phyloP scores from a whole-genome alignment of 2,329 filamentous ascomycete genomes.

The Pseudogymnoascus sp. region DNA sequence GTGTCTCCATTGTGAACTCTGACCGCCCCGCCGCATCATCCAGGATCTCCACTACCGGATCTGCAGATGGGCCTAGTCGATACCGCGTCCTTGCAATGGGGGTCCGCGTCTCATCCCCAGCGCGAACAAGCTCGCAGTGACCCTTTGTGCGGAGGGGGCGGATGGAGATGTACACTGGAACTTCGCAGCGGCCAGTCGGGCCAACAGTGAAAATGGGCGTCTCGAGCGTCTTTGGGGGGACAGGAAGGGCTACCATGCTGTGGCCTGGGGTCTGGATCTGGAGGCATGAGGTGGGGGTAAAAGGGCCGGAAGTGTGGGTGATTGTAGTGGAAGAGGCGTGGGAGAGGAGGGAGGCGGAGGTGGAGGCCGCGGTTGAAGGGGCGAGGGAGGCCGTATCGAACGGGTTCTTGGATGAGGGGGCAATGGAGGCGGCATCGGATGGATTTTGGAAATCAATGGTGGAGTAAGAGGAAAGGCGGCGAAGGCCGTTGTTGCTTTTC shows the following conservation, averaged over 20 bases:
- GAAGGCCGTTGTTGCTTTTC: neutral
- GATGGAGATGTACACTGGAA: conserved; percentile 45
- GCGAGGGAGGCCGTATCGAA: conserved; percentile 8
- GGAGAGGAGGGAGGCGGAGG: neutral
- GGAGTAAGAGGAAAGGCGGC: conserved; percentile 2
- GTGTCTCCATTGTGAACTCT: conserved; percentile 28
- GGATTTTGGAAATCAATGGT: neutral
- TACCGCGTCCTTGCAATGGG: conserved; percentile 49
- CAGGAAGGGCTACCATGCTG: conserved; percentile 38
- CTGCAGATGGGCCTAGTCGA: conserved; percentile 48
- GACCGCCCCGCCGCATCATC: neutral
- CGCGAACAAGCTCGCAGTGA: conserved; percentile 43
- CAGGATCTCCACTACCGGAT: conserved; percentile 39
- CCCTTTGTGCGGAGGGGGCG: conserved; percentile 43
- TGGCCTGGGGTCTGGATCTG: conserved; percentile 46
- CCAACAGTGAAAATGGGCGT: conserved; percentile 42
- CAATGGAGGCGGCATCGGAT: neutral
- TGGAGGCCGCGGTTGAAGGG: neutral
- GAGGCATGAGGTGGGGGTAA: conserved; percentile 40
- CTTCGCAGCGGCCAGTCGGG: conserved; percentile 30
- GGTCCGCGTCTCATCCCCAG: conserved; percentile 31
- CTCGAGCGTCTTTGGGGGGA: conserved; percentile 33
- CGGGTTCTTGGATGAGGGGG: neutral
- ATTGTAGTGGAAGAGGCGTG: conserved; percentile 14
- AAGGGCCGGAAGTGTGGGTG: conserved; percentile 23